These are phyloP conservation scores for Bruguiera gymnorhiza DNA, from an alignment of 345 rosid species.

Conservation along the genomic window DNA sequence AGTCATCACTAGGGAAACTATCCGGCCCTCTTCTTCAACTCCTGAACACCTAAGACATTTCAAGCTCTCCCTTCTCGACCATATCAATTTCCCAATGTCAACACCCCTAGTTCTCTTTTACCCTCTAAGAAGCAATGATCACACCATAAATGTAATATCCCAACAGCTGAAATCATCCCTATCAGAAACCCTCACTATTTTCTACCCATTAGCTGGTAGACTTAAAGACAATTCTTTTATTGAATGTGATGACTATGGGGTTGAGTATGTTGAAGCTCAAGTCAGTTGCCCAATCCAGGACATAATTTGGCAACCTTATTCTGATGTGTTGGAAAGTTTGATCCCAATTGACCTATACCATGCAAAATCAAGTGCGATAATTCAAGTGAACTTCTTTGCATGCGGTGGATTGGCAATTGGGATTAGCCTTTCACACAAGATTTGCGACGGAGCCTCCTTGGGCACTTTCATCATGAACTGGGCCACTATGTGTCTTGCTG, in stretches of 20 bases:
- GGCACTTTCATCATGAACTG: slow-evolving; percentile 2
- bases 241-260: slow-evolving; percentile 8
- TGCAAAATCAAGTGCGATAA: background rate
- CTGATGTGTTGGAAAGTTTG: background rate
- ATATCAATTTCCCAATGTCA: slow-evolving; percentile 4
- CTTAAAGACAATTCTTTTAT: background rate
- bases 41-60: background rate
- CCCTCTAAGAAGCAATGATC: background rate
- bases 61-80: slow-evolving; percentile 6
- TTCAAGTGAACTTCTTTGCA: slow-evolving; percentile 7
- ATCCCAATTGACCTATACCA: slow-evolving; percentile 12
- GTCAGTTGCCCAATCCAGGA: slow-evolving; percentile 4
- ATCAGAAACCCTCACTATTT: slow-evolving; percentile 4
- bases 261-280: slow-evolving; percentile 1
- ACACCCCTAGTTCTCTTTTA: slow-evolving; percentile 5
- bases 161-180: slow-evolving; percentile 1
- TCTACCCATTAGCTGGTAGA: background rate
- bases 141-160: background rate
- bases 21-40: background rate
- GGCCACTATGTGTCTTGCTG: background rate
- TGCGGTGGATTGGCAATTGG: slow-evolving; percentile 17
- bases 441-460: slow-evolving; percentile 9
- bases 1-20: background rate
- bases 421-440: slow-evolving; percentile 15
- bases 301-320: background rate